Evolutionary conservation across 352 stramenopile genomes (phyloP).

Genomic region (Paralagenidium karlingii): DNA sequence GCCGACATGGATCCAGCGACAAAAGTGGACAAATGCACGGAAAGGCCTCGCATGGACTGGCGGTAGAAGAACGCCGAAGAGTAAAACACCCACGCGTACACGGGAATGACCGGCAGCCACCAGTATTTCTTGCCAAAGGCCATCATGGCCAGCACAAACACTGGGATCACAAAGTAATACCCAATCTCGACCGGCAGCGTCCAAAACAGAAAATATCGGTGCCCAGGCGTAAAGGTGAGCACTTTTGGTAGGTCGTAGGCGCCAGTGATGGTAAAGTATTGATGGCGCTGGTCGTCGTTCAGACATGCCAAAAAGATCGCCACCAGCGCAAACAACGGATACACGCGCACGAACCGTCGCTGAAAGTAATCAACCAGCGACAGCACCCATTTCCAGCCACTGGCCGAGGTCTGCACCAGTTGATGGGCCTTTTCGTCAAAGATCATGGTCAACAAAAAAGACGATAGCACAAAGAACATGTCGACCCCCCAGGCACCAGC

Average conservation of each 20-base stretch:
- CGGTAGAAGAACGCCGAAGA: conserved; percentile 7
- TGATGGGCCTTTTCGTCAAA: conserved; percentile 18
- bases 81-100: conserved; percentile 10
- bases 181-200: conserved; percentile 16
- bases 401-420: conserved; percentile 12
- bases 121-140: conserved; percentile 2
- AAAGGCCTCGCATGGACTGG: conserved; percentile 8
- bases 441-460: conserved; percentile 11
- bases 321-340: conserved; percentile 24
- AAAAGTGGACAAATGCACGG: conserved; percentile 19
- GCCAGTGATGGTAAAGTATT: conserved; percentile 16
- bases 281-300: conserved; percentile 10
- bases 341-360: conserved; percentile 30
- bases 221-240: background rate
- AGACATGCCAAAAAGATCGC: conserved; percentile 18
- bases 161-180: conserved; percentile 23
- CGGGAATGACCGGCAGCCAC: conserved; percentile 1
- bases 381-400: conserved; percentile 14
- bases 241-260: conserved; percentile 1
- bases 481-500: conserved; percentile 7
- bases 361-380: conserved; percentile 24
- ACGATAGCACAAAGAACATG: conserved; percentile 13
- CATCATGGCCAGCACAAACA: conserved; percentile 10
- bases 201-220: conserved; percentile 5
- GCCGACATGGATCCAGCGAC: conserved; percentile 16